Evolutionary conservation across 148 eudicot species (phyloP).

Genomic region (Arctostaphylos glauca): DNA sequence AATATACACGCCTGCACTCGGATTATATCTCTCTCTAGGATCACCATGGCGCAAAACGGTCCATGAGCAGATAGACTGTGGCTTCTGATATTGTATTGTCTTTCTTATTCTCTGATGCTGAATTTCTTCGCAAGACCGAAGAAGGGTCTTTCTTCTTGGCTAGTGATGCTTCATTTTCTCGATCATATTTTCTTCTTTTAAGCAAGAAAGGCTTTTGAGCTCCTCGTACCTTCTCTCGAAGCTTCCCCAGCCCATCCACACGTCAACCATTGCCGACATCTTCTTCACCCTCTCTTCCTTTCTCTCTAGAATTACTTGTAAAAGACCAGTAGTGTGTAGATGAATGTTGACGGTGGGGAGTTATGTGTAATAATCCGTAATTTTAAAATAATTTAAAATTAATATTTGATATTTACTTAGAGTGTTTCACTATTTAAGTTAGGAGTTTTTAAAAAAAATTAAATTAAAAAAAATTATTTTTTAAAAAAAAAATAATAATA

Average conservation of each 20-base stretch:
- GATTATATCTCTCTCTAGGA: background rate
- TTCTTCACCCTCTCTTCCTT: background rate
- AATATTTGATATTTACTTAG: no score
- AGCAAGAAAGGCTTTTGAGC: slow-evolving; percentile 27
- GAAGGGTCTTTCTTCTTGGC: slow-evolving; percentile 6
- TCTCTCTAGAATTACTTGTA: background rate
- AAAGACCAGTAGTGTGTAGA: background rate
- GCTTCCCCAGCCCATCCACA: slow-evolving; percentile 38
- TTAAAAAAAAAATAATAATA: no score
- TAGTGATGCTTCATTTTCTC: slow-evolving; percentile 1
- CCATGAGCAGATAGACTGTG: slow-evolving; percentile 57
- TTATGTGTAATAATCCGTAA: no score
- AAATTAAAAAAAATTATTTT: no score
- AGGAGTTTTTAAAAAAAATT: no score
- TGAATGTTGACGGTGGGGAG: background rate
- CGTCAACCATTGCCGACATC: slow-evolving; percentile 37
- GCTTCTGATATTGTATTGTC: slow-evolving; percentile 45
- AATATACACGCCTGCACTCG: background rate
- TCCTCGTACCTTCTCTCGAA: slow-evolving; percentile 31
- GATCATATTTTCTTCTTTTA: slow-evolving; percentile 16
- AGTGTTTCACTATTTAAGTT: no score
- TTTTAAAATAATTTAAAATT: no score
- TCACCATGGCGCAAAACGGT: slow-evolving; percentile 61
- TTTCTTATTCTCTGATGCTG: background rate
- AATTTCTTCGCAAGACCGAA: background rate